Evolutionary conservation across 495 filamentous ascomycete species (phyloP).

Genomic region (Penicillium crystallinum): DNA sequence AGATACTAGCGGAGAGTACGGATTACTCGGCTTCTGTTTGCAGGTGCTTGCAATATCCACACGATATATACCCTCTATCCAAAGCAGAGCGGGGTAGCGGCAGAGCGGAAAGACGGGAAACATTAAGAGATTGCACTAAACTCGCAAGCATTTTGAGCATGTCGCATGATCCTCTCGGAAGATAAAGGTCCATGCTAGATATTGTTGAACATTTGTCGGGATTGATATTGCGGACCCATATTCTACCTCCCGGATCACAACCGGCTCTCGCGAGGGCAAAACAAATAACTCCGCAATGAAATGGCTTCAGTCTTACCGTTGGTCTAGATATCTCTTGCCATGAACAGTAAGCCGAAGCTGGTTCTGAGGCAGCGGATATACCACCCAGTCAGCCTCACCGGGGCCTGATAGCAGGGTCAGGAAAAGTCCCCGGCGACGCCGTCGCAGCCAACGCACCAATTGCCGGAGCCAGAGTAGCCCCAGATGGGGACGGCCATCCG

Average conservation of each 20-base stretch:
- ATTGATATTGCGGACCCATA: neutral
- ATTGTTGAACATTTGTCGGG: neutral
- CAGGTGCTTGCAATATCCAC: neutral
- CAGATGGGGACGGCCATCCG: neutral
- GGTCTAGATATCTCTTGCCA: neutral
- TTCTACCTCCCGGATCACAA: neutral
- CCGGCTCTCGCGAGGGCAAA: neutral
- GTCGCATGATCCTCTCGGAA: neutral
- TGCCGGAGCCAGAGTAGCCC: too few species aligned
- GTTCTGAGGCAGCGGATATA: neutral
- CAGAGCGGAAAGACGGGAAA: neutral
- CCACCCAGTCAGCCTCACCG: neutral
- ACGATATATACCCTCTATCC: neutral
- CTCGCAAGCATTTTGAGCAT: neutral
- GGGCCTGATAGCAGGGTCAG: neutral
- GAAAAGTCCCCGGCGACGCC: neutral
- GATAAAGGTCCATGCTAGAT: neutral
- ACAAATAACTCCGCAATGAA: neutral
- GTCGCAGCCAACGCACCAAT: neutral
- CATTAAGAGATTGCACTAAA: neutral
- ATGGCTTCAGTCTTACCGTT: neutral
- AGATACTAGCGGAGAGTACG: neutral
- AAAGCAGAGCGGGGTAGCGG: neutral
- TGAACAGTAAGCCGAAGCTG: neutral
- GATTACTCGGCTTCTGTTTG: neutral